Base-by-base conservation (phyloP, 2,329 filamentous ascomycete genomes). In the Fusarium kyushuense region DNA sequence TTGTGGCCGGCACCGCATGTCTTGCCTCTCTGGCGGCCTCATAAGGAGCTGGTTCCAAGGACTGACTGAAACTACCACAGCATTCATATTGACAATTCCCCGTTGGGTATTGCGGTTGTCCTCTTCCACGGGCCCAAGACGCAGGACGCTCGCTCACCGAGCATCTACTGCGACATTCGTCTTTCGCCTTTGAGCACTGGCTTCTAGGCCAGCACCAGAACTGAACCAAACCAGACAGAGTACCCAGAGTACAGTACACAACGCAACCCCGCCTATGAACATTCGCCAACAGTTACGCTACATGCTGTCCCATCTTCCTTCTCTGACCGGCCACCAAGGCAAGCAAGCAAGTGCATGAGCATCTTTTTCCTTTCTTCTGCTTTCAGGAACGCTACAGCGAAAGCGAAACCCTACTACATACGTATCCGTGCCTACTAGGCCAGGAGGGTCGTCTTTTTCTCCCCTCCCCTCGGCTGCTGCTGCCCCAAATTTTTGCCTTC, bases 1-100 rank as follows among this genome's bases (percentile, higher is more conserved):
- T 72, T 71, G 63, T 61, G 63, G 65, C 65, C 67, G 54, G 65
- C 54, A 69, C 71, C 65, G 65, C 67, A 52, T 73, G 69, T 71
- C 65, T 72, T 73, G 72, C 72, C 70, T 73, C 62, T 74, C 68
- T 59, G 68, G 58, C 70, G 63, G 72, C 70, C 70, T 74, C 72
- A 74, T 74, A 74, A 74, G 72, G 67, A 73, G 69, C 71, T 69
- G 63, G 60, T 62, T 73, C 71, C 71, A 69, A 67, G 51, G 57
- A 63, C 57, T 49, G 67, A 63, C 51, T 38, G 49, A 48, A 63
- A 49, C 60, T 67, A 63, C 58, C 58, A 69, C 55, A 64, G 51
- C 63, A 57, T 65, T 48, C 58, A 65, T 45, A 68, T 68, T 65
- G 58, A 65, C 58, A 40, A 64, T 27, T 49, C 63, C 53, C 41